Base-by-base conservation (phyloP, 331 rosid species). In the Quercus phellos region DNA sequence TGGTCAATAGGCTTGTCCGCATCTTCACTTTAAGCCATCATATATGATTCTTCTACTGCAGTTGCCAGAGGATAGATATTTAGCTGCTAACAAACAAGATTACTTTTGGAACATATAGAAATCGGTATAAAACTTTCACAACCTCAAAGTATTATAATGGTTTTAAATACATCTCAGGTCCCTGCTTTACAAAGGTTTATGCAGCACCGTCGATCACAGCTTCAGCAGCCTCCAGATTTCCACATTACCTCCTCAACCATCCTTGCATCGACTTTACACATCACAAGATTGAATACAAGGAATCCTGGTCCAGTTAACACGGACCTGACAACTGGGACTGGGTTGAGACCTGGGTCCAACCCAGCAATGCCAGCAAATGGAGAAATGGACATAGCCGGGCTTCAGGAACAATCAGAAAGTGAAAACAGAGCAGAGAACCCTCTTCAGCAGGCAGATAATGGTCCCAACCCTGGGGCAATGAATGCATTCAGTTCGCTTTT, bases 171-270 rank as follows among this genome's bases (percentile, higher is more conserved):
- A 55, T 58, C 24, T 26, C 72, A 94, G 98, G 96, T 94, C 76
- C 98, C 98, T 14, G 95, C 98, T 64, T 78, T 94, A 55, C 98
- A 90, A 75, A 85, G 97, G 88, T 94, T 91, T 74, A 88, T 91
- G 88, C 98, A 89, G 83, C 89, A 89, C 80, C 88, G 94, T 50
- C 89, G 96, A 82, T 90, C 94, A 73, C 96, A 94, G 75, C 89
- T 91, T 58, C 98, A 91, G 79, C 97, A 93, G 66, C 94, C 89
- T 75, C 97, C 94, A 7, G 98, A 94, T 76, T 94, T 94, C 81
- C 98, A 91, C 77, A 91, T 94, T 72, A 91, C 98, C 69, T 94
- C 98, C 43, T 94, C 98, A 5, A 91, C 98, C 2, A 82, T 94
- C 86, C 96, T 94, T 53, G 96, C 97, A 34, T 94, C 98, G 34